Evolutionary conservation across 108 stramenopile genomes (phyloP).

Genomic region (Cyclostephanos invisitatus): DNA sequence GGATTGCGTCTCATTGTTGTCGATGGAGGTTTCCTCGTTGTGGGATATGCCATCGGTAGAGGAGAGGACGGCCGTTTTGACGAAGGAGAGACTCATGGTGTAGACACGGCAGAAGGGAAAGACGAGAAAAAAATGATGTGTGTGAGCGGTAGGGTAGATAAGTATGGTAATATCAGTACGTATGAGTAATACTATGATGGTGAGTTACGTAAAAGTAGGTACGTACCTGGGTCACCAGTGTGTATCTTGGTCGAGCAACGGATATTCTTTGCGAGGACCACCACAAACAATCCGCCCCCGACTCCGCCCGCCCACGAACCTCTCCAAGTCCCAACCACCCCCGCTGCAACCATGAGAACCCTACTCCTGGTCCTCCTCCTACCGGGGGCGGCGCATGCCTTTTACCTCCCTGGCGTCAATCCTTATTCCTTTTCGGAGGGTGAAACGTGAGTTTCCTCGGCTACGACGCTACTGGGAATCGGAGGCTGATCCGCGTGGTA

Average conservation of each 20-base stretch:
- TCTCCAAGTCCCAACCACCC: not conserved
- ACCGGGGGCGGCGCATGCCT: slow-evolving; percentile 48
- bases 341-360: slow-evolving; percentile 2
- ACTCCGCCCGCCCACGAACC: too few species aligned
- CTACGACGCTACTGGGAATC: not conserved
- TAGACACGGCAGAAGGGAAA: too few species aligned
- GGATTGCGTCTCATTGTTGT: slow-evolving; percentile 53
- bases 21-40: slow-evolving; percentile 74
- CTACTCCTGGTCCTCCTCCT: slow-evolving; percentile 20
- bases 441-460: slow-evolving; percentile 49
- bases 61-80: slow-evolving; percentile 83
- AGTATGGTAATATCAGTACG: too few species aligned
- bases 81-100: slow-evolving; percentile 83
- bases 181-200: too few species aligned
- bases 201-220: too few species aligned
- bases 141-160: too few species aligned
- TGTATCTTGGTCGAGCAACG: too few species aligned
- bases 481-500: not conserved
- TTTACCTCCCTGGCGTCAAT: slow-evolving; percentile 87
- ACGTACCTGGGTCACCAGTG: too few species aligned
- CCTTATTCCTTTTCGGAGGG: slow-evolving; percentile 77
- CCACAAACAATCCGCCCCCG: too few species aligned
- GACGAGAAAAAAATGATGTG: too few species aligned
- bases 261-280: too few species aligned
- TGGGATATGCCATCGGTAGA: slow-evolving; percentile 74